Conservation (phyloP, 2,329 filamentous ascomycete species). For the Xylariomycetidae sp. region DNA sequence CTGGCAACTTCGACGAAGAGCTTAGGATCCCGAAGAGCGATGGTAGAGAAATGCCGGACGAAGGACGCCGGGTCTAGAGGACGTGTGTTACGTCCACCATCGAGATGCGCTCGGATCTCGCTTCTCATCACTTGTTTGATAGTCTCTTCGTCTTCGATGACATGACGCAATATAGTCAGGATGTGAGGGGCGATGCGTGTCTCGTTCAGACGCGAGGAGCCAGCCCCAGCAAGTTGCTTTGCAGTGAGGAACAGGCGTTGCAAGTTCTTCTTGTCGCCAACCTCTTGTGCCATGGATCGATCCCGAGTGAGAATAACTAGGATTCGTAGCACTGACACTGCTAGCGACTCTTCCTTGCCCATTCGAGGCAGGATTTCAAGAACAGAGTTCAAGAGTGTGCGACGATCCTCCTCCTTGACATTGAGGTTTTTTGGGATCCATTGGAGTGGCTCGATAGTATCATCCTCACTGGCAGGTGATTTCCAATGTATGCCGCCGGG, state of each 20-base stretch:
- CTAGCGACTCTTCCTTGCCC: conserved; percentile 79
- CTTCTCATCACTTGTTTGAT: conserved; percentile 87
- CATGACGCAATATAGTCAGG: conserved; percentile 82
- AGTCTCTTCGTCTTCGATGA: conserved; percentile 89
- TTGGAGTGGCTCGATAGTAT: conserved; percentile 46
- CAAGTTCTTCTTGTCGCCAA: conserved; percentile 85
- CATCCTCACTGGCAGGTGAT: conserved; percentile 42
- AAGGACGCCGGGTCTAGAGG: conserved; percentile 66
- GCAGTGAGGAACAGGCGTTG: conserved; percentile 91
- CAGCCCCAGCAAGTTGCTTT: conserved; percentile 78
- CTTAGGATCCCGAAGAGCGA: conserved; percentile 74
- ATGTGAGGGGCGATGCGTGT: conserved; percentile 54
- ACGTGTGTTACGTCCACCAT: conserved; percentile 46
- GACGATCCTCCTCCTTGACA: conserved; percentile 59
- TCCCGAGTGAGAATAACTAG: conserved; percentile 82
- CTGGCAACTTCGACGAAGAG: conserved; percentile 84
- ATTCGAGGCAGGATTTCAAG: conserved; percentile 79
- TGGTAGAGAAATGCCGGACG: conserved; percentile 68
- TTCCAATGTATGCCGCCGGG: conserved; percentile 71
- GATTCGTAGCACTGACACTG: conserved; percentile 75
- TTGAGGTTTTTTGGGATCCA: conserved; percentile 55
- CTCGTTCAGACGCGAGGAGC: conserved; percentile 64
- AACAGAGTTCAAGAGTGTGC: conserved; percentile 67
- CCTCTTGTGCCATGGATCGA: conserved; percentile 63
- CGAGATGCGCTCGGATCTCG: conserved; percentile 77